Conservation (phyloP, 306 rosid species). For the Inga leiocalycina region DNA sequence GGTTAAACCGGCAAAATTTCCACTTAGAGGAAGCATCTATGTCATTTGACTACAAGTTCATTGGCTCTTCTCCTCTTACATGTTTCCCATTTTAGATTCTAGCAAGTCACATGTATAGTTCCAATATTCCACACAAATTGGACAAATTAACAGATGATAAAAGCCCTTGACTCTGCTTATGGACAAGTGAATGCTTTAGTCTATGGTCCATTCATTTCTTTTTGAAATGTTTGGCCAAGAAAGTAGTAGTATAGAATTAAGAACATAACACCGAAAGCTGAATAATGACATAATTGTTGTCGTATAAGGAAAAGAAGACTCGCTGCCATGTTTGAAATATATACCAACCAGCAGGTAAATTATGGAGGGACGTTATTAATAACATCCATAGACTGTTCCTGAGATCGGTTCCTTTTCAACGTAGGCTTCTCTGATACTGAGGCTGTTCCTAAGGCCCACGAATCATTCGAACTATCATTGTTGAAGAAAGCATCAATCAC, state of each 20-base stretch:
- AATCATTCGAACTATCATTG: slow-evolving; percentile 77
- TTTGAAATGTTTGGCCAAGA: slow-evolving; percentile 46
- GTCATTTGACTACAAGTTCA: too few species aligned
- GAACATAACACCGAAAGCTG: slow-evolving; percentile 42
- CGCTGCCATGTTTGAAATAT: slow-evolving; percentile 49
- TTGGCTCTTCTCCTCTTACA: too few species aligned
- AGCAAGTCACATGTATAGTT: slow-evolving; percentile 23
- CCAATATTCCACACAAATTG: slow-evolving; percentile 23
- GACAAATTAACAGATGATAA: not conserved
- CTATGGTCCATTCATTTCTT: slow-evolving; percentile 43
- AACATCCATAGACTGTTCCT: slow-evolving; percentile 68
- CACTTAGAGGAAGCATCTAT: too few species aligned
- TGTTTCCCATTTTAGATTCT: not conserved
- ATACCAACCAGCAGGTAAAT: slow-evolving; percentile 38
- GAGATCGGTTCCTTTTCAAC: slow-evolving; percentile 68
- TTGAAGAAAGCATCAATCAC: slow-evolving; percentile 71
- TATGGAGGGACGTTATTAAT: slow-evolving; percentile 67
- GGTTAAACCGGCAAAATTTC: too few species aligned
- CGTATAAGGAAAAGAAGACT: not conserved
- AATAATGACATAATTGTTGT: slow-evolving; percentile 32
- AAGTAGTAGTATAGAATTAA: slow-evolving; percentile 38
- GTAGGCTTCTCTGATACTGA: slow-evolving; percentile 57
- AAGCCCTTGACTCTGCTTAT: not conserved
- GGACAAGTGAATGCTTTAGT: slow-evolving; percentile 32
- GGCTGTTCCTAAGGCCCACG: slow-evolving; percentile 52